Base-by-base conservation (phyloP, 345 rosid genomes). In the Corymbia maculata region DNA sequence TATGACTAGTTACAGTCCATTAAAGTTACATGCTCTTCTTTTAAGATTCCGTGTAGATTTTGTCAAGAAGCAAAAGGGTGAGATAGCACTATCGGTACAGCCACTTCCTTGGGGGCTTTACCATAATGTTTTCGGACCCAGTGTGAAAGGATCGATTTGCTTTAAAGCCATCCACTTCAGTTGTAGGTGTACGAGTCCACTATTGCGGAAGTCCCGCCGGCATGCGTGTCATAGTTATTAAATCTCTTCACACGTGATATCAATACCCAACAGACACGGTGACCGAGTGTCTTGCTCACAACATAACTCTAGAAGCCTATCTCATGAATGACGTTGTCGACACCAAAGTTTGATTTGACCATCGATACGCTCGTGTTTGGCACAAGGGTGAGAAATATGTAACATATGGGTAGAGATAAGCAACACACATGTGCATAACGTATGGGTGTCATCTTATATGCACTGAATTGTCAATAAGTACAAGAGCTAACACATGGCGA, bases 221-320 rank as follows among this genome's bases (percentile, higher is more conserved):
- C 82, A 75, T 19, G 24, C 4, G 1, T 6, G 82, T 10, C 0
- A 42, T 36, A 5, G 21, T 24, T 75, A 75, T 36, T 47, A 75
- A 19, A 75, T 19, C 47, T 1, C 49, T 75, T 36, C 49, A 36
- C 24, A 19, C 6, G 24, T 1, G 26, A 36, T 36, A 70, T 9
- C 22, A 21, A 75, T 75, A 75, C 82, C 14, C 82, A 9, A 42
- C 3, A 12, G 7, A 75, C 14, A 42, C 42, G 19, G 82, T 8
- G 0, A 75, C 7, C 0, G 13, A 1, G 82, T 36, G 8, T 42
- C 19, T 1, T 10, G 7, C 47, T 36, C 49, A 17, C 28, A 19
- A 19, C 49, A 75, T 9, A 9, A 19, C 49, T 75, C 9, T 7
- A 75, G 3, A 9, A 36, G 44, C 47, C 11, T 4, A 17, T 75